Conservation (phyloP, 495 filamentous ascomycete genomes). For the Cercophora scortea region DNA sequence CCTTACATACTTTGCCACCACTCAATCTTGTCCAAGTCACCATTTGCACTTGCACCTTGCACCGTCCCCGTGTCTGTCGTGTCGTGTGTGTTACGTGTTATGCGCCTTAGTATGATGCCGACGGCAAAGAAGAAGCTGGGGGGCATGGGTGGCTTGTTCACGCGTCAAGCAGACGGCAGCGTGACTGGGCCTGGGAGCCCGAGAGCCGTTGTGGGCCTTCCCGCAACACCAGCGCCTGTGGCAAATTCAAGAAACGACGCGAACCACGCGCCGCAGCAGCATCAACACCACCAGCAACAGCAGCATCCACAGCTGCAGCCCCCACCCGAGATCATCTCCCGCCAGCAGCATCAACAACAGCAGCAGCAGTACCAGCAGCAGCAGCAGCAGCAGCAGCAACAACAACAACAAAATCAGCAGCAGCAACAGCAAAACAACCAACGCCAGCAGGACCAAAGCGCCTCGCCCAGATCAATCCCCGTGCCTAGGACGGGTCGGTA, state of each 20-base stretch:
- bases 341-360: conserved; percentile 7
- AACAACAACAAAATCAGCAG: conserved; percentile 4
- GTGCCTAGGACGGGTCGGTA: conserved; percentile 13
- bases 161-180: conserved; percentile 14
- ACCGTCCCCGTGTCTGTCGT: neutral
- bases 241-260: neutral
- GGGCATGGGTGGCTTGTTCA: conserved; percentile 18
- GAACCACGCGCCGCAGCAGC: conserved; percentile 5
- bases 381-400: conserved; percentile 1
- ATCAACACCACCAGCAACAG: neutral
- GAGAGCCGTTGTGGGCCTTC: conserved; percentile 15
- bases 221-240: conserved; percentile 12
- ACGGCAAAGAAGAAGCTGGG: conserved; percentile 27
- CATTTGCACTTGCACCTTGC: neutral
- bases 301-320: conserved; percentile 18
- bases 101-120: conserved; percentile 27
- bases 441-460: neutral
- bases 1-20: neutral
- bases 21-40: conserved; percentile 7
- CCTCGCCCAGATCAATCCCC: conserved; percentile 15
- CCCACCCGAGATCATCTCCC: conserved; percentile 19
- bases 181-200: conserved; percentile 13
- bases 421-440: conserved; percentile 4
- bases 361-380: conserved; percentile 5
- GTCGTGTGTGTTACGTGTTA: neutral